Conservation (phyloP, 345 rosid species). For the Brassica cretica region DNA sequence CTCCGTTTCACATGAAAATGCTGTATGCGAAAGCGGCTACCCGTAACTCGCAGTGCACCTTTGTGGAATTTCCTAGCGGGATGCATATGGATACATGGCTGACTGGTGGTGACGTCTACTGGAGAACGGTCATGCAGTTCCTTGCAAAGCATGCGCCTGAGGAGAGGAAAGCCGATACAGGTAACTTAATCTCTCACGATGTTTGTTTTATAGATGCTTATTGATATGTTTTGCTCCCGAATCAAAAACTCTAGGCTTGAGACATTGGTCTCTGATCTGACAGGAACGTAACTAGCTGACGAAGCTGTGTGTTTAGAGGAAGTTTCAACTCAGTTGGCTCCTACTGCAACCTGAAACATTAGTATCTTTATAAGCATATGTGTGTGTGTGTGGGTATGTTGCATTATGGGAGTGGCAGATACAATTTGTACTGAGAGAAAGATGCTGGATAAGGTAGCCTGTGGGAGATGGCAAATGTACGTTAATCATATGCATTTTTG, state of each 20-base stretch:
- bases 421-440: constrained; percentile 18
- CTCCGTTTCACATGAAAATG: constrained; percentile 88
- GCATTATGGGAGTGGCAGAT: constrained; percentile 34
- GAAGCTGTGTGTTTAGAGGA: constrained; percentile 24
- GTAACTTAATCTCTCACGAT: constrained; percentile 4
- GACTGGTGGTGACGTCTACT: constrained; percentile 84
- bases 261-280: constrained; percentile 23
- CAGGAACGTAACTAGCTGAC: constrained; percentile 27
- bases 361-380: constrained; percentile 25
- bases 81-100: constrained; percentile 99
- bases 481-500: constrained; percentile 23
- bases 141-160: constrained; percentile 61
- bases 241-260: constrained; percentile 18
- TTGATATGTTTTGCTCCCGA: not conserved
- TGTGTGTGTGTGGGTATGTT: constrained; percentile 21
- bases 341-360: constrained; percentile 25
- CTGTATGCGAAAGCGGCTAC: constrained; percentile 89
- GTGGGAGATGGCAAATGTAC: constrained; percentile 32
- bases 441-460: constrained; percentile 32
- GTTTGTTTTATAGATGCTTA: constrained; percentile 24
- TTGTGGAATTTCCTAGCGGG: constrained; percentile 87
- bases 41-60: constrained; percentile 63
- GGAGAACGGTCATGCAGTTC: constrained; percentile 67
- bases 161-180: constrained; percentile 42
- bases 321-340: constrained; percentile 22